A percentile compares a stretch with the other conserved stretches of the same genome.
Conservation (phyloP, 2,329 filamentous ascomycete genomes). For the Bipolaris cookei region DNA sequence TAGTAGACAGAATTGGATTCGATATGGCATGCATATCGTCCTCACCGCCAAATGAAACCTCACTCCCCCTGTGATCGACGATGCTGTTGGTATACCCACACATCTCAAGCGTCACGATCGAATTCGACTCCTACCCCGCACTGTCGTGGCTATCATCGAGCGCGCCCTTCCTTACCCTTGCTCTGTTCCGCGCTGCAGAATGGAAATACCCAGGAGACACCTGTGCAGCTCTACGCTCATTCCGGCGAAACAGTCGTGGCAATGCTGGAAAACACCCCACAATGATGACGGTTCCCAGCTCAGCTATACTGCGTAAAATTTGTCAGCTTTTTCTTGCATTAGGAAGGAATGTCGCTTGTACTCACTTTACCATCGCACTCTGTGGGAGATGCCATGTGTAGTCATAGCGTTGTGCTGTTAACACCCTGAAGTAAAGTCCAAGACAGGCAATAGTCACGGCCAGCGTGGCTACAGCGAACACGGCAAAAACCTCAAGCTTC, state of each 20-base stretch:
- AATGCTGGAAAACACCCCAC: not conserved
- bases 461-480: constrained; percentile 19
- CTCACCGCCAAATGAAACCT: not conserved
- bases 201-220: not conserved
- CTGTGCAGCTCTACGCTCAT: not conserved
- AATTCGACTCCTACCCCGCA: not conserved
- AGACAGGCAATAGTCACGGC: not conserved
- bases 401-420: not conserved
- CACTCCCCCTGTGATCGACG: not conserved
- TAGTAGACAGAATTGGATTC: not conserved
- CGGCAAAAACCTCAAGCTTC: constrained; percentile 21
- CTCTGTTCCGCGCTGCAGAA: no score
- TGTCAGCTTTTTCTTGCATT: not conserved
- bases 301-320: not conserved
- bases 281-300: constrained; percentile 3
- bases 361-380: not conserved
- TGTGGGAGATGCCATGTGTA: constrained; percentile 1
- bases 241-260: not conserved
- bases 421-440: not conserved
- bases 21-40: not conserved
- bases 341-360: not conserved
- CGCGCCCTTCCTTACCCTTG: not conserved
- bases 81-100: not conserved
- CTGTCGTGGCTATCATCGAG: not conserved
- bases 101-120: not conserved